Evolutionary conservation across 2,329 filamentous ascomycete species (phyloP).

Genomic region (Hypoxylon sp.): DNA sequence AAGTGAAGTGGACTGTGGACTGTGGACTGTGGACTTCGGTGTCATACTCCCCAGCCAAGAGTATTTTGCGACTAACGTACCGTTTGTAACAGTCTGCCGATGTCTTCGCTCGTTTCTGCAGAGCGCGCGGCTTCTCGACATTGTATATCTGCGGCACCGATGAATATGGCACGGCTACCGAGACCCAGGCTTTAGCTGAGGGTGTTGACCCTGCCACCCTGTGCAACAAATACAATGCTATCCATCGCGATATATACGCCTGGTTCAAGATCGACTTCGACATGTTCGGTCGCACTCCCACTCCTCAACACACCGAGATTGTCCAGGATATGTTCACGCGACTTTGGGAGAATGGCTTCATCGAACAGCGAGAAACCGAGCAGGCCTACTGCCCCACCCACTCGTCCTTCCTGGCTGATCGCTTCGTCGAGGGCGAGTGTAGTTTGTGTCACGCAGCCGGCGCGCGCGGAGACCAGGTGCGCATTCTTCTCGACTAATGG

Average conservation of each 20-base stretch:
- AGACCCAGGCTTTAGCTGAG: slow-evolving; percentile 94
- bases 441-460: slow-evolving; percentile 78
- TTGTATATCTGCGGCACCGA: slow-evolving; percentile 90
- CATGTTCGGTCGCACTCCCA: slow-evolving; percentile 93
- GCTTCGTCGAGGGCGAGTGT: slow-evolving; percentile 85
- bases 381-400: slow-evolving; percentile 92
- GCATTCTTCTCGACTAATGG: neutral
- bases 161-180: slow-evolving; percentile 95
- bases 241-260: slow-evolving; percentile 91
- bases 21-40: too few species aligned
- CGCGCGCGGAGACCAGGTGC: slow-evolving; percentile 59
- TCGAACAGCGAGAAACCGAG: slow-evolving; percentile 86
- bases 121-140: slow-evolving; percentile 81
- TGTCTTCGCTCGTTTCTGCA: slow-evolving; percentile 85
- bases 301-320: slow-evolving; percentile 87
- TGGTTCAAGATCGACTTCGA: slow-evolving; percentile 98
- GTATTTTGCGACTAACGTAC: slow-evolving; percentile 4
- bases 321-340: slow-evolving; percentile 90
- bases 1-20: slow-evolving; percentile 21
- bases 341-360: slow-evolving; percentile 87
- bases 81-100: slow-evolving; percentile 68
- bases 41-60: neutral
- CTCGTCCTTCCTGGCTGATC: slow-evolving; percentile 82
- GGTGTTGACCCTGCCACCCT: slow-evolving; percentile 83
- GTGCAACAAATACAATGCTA: slow-evolving; percentile 91